These are phyloP conservation scores for Fusarium duplospermum DNA, from an alignment of 2,329 filamentous ascomycete genomes.

Conservation along the genomic window DNA sequence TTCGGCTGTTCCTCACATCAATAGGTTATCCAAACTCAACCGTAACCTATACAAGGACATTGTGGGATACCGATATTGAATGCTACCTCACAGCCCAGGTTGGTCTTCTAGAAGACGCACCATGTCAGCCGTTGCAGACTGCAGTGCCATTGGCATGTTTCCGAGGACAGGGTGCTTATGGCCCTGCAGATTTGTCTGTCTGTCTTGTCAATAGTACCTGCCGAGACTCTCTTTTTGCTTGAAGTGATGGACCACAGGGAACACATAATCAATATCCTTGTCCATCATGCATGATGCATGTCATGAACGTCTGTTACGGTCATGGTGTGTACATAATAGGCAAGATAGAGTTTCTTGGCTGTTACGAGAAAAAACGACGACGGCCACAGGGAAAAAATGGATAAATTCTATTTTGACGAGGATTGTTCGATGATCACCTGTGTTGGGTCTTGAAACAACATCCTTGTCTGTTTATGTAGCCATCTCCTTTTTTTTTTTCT, in stretches of 20 bases:
- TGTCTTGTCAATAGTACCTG: neutral
- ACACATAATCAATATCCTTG: neutral
- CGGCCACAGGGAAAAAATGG: neutral
- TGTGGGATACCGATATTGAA: neutral
- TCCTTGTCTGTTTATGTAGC: neutral
- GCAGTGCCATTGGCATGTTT: neutral
- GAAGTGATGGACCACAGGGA: neutral
- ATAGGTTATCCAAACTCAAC: neutral
- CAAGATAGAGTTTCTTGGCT: neutral
- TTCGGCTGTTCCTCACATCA: neutral
- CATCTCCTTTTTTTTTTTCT: neutral
- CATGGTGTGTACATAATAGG: neutral
- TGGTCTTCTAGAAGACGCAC: neutral
- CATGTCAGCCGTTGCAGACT: neutral
- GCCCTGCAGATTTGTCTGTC: neutral
- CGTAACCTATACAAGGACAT: neutral
- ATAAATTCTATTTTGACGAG: neutral
- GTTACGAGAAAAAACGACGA: neutral
- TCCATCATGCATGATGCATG: neutral
- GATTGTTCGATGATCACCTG: neutral
- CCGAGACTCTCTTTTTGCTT: neutral
- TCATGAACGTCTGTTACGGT: neutral
- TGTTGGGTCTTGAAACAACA: neutral
- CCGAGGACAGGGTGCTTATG: neutral
- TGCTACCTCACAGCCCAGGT: neutral